Evolutionary conservation across 2,329 filamentous ascomycete species (phyloP), one percentile per base, ranked within the genome.

Genomic region (Trichophyton schoenleinii): DNA sequence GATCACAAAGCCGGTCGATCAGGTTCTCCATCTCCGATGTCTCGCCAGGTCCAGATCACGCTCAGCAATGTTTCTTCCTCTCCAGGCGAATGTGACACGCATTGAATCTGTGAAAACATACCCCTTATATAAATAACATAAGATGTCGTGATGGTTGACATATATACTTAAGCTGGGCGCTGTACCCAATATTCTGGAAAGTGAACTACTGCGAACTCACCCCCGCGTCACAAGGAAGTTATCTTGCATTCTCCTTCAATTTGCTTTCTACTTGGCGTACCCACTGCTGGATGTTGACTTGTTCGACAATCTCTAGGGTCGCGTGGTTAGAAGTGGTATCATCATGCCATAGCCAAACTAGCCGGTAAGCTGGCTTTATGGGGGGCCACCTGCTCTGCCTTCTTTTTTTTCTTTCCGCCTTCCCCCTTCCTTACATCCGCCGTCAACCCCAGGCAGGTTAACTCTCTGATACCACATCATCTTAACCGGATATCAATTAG

Each of bases 211-310:
- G 46, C 46, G 46, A 49, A 49, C 46, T 49, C 46, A 15, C 22
- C 46, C 46, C 46, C 46, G 46, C 46, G 46, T 22, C 36, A 28
- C 28, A 36, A 36, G 49, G 22, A 55, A 36, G 49, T 55, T 34
- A 49, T 11, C 46, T 49, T 22, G 7, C 20, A 9, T 28, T 28
- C 22, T 49, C 22, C 49, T 25, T 34, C 34, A 28, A 34, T 36
- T 18, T 34, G 49, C 25, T 55, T 55, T 28, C 49, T 34, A 55
- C 49, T 55, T 55, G 49, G 49, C 49, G 49, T 55, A 55, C 34
- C 49, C 49, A 55, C 49, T 20, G 28, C 28, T 18, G 8, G 49
- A 55, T 13, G 49, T 55, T 28, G n/a, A 55, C n/a, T 55, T 11
- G 41, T 44, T 15, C 31, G 49, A 36, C 15, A 2, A 15, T n/a